Conservation (phyloP, 2,329 filamentous ascomycete species). For the Exophiala lecanii-corni region DNA sequence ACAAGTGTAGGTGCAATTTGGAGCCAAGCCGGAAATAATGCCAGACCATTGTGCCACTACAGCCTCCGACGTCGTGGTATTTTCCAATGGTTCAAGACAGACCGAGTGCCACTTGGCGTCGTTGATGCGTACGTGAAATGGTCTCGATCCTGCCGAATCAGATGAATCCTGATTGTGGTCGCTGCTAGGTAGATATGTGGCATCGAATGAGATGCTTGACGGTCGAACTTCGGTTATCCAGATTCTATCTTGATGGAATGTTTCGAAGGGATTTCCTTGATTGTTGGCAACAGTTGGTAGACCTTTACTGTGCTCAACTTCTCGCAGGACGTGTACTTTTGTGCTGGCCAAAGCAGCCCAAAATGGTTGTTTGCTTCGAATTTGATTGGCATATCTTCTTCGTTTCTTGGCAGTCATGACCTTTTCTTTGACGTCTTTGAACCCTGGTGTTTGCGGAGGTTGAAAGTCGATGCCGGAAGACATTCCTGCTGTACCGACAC, state of each 20-base stretch:
- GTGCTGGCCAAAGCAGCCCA: constrained; percentile 94
- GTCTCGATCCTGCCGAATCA: constrained; percentile 42
- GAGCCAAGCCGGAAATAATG: constrained; percentile 61
- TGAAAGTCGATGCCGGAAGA: constrained; percentile 40
- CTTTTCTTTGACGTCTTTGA: constrained; percentile 53
- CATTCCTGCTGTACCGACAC: constrained; percentile 36
- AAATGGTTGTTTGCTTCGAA: constrained; percentile 82
- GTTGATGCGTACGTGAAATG: constrained; percentile 62
- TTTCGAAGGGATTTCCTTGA: constrained; percentile 24
- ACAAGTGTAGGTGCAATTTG: constrained; percentile 60
- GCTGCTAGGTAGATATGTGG: constrained; percentile 35
- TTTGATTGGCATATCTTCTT: constrained; percentile 85
- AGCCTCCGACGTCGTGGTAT: constrained; percentile 42
- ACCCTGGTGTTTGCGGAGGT: constrained; percentile 48
- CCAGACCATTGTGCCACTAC: constrained; percentile 51
- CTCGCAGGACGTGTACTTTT: constrained; percentile 93
- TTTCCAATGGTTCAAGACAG: constrained; percentile 46
- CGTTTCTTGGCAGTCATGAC: constrained; percentile 69
- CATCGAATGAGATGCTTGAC: constrained; percentile 45
- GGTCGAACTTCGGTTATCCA: constrained; percentile 46
- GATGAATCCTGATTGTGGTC: constrained; percentile 30
- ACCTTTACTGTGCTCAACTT: constrained; percentile 70
- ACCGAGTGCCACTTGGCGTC: constrained; percentile 62
- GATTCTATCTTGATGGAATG: constrained; percentile 40
- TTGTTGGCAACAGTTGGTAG: constrained; percentile 19